phyloP scores from a whole-genome alignment of 176 grass and related monocot species.

The Puya raimondii region DNA sequence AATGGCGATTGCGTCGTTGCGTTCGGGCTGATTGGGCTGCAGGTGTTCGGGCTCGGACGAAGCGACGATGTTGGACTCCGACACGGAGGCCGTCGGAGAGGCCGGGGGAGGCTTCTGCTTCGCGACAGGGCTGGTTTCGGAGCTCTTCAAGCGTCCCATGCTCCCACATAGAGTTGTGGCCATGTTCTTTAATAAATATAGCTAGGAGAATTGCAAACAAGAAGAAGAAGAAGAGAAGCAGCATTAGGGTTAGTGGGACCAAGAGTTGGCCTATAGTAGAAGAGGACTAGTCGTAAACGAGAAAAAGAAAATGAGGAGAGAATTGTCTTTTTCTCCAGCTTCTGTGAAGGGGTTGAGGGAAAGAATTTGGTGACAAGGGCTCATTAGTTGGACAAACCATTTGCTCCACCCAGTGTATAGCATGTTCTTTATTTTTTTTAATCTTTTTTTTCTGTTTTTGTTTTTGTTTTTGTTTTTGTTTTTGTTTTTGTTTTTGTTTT shows the following conservation, averaged over 20 bases:
- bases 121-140: background rate
- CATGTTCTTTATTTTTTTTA: too few relatives aligned
- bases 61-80: constrained; percentile 46
- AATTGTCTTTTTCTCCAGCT: background rate
- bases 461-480: too few relatives aligned
- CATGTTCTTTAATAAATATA: background rate
- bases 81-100: constrained; percentile 36
- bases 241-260: background rate
- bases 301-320: background rate
- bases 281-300: too few relatives aligned
- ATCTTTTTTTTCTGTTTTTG: too few relatives aligned
- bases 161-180: background rate
- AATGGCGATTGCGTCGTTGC: constrained; percentile 30
- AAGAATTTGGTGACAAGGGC: background rate
- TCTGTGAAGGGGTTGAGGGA: background rate
- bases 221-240: background rate
- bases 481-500: too few relatives aligned
- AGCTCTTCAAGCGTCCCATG: background rate
- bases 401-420: too few relatives aligned
- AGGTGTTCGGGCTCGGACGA: constrained; percentile 21
- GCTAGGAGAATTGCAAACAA: background rate
- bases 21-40: constrained; percentile 5
- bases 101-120: constrained; percentile 44
- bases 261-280: too few relatives aligned
- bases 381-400: background rate